Evolutionary conservation across 345 rosid species (phyloP).

Genomic region (Lepidium didymum): DNA sequence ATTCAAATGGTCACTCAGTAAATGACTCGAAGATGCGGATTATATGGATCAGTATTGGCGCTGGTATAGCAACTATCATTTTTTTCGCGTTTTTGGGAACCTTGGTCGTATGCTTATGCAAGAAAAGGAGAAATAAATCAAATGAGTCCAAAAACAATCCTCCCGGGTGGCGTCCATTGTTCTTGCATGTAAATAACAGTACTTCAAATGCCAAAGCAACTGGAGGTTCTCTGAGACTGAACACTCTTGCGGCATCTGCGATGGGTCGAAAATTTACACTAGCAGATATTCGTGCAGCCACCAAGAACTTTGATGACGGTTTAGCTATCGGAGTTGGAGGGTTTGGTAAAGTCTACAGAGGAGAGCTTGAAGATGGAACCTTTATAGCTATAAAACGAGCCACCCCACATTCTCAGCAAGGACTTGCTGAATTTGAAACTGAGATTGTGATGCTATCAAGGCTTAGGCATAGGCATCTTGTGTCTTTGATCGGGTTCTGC

Average conservation of each 20-base stretch:
- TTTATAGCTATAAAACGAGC: constrained; percentile 80
- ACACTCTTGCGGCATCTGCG: constrained; percentile 33
- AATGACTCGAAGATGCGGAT: constrained; percentile 31
- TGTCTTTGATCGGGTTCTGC: constrained; percentile 84
- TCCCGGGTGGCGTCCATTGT: constrained; percentile 60
- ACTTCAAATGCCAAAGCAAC: constrained; percentile 42
- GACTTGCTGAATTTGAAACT: constrained; percentile 78
- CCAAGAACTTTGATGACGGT: constrained; percentile 69
- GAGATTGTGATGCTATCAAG: constrained; percentile 88
- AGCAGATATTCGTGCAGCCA: constrained; percentile 68
- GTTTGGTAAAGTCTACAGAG: constrained; percentile 81
- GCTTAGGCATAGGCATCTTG: constrained; percentile 85
- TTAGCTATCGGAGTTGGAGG: constrained; percentile 85
- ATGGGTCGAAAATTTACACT: constrained; percentile 58
- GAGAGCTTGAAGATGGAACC: constrained; percentile 69
- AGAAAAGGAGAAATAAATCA: constrained; percentile 30
- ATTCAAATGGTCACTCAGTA: constrained; percentile 29
- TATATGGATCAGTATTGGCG: constrained; percentile 55
- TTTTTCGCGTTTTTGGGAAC: constrained; percentile 29
- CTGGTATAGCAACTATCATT: constrained; percentile 39
- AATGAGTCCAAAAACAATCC: constrained; percentile 37
- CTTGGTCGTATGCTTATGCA: constrained; percentile 36
- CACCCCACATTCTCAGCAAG: constrained; percentile 87
- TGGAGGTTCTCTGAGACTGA: constrained; percentile 33
- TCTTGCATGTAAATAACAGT: constrained; percentile 45